Conservation (phyloP, 1,139 yeast genomes). For the Blastobotrys aristatus region DNA sequence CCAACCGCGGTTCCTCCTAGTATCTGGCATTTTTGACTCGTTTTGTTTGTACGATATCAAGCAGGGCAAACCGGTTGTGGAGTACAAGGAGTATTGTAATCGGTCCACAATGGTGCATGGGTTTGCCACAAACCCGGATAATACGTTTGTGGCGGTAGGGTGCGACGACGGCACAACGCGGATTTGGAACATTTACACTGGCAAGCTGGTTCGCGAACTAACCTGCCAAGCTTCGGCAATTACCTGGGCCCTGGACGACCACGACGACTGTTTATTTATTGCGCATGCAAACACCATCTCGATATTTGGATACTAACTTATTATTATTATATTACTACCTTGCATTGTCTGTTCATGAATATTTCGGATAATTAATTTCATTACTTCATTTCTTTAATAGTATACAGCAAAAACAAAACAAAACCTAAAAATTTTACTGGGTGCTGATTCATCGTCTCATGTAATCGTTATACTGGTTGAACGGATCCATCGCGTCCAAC, state of each 20-base stretch:
- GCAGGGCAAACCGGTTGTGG: neutral
- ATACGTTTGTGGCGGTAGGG: conserved; percentile 4
- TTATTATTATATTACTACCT: neutral
- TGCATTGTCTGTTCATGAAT: neutral
- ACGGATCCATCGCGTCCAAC: conserved; percentile 1
- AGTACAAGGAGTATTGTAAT: neutral
- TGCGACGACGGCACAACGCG: conserved; percentile 5
- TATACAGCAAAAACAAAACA: neutral
- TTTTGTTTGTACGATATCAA: neutral
- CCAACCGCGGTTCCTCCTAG: neutral
- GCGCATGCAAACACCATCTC: neutral
- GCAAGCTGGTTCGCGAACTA: neutral
- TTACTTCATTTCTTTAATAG: neutral
- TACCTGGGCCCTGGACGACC: neutral
- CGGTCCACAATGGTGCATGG: neutral
- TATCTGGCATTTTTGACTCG: neutral
- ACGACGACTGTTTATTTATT: neutral
- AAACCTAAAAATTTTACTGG: too few species aligned
- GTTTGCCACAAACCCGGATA: neutral
- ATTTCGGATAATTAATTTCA: neutral
- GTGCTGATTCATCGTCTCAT: conserved; percentile 15
- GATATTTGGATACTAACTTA: neutral
- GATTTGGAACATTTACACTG: conserved; percentile 3
- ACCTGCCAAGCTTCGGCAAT: neutral
- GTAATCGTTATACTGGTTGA: conserved; percentile 5